phyloP scores from a whole-genome alignment of 148 eudicot species.

The Camellia sinensis region DNA sequence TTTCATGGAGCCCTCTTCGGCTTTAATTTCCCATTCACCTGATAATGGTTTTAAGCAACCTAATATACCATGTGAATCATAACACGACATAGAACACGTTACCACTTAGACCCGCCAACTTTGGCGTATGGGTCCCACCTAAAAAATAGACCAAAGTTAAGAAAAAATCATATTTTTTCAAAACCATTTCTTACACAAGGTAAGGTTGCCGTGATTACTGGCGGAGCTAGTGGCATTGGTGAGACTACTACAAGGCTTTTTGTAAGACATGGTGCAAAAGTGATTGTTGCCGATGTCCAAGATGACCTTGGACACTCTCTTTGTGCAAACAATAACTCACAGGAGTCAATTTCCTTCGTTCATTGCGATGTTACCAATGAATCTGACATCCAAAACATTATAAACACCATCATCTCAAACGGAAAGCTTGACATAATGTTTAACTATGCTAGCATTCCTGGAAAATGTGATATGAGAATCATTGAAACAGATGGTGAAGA shows the following conservation, averaged over 20 bases:
- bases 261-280: conserved; percentile 14
- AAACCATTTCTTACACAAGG: no score
- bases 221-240: conserved; percentile 14
- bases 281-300: not conserved
- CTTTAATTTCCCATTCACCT: no score
- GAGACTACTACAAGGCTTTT: conserved; percentile 2
- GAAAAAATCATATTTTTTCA: no score
- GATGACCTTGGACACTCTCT: not conserved
- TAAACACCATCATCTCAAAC: conserved; percentile 17
- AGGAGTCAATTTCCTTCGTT: conserved; percentile 8
- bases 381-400: conserved; percentile 8
- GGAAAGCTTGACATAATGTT: conserved; percentile 35
- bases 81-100: no score
- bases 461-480: not conserved
- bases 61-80: no score
- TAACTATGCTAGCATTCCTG: conserved; percentile 32
- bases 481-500: not conserved
- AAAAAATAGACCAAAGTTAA: no score
- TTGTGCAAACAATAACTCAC: not conserved
- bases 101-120: no score
- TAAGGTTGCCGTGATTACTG: conserved; percentile 2
- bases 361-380: conserved; percentile 36
- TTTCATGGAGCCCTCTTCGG: no score
- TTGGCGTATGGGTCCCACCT: no score
- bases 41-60: no score